Percentiles rank a stretch among this genome's conserved stretches.
Conservation (phyloP, 139 green algal species). For the Chlamydomonas incerta region DNA sequence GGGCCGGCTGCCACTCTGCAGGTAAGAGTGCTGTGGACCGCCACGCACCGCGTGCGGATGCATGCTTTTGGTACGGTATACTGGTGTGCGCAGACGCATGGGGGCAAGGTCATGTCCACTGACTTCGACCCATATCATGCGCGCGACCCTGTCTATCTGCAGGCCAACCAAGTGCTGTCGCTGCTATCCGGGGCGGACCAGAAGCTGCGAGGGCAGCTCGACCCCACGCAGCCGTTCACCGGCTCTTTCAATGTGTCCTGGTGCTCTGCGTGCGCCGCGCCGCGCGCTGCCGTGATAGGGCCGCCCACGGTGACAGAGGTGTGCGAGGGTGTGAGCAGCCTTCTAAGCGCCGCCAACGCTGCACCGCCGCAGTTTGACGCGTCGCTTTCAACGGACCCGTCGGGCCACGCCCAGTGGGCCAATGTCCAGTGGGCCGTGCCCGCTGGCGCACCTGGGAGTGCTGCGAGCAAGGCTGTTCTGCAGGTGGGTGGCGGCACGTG, state of each 20-base stretch:
- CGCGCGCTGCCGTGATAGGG: not conserved
- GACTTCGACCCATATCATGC: not conserved
- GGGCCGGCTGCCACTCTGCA: not conserved
- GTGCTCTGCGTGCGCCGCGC: not conserved
- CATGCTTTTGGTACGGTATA: too few relatives aligned
- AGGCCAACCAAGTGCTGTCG: not conserved
- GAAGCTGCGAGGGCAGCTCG: too few relatives aligned
- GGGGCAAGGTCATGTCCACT: too few relatives aligned
- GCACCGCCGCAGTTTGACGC: conserved; percentile 22
- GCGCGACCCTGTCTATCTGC: not conserved
- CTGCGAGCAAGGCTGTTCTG: not conserved
- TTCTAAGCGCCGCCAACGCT: not conserved
- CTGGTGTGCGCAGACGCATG: too few relatives aligned
- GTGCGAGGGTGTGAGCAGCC: not conserved
- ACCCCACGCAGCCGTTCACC: not conserved
- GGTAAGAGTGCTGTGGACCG: too few relatives aligned
- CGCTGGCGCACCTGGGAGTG: too few relatives aligned
- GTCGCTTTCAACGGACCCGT: conserved; percentile 2
- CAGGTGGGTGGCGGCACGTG: too few relatives aligned
- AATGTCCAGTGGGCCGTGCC: conserved; percentile 1
- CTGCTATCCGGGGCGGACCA: not conserved
- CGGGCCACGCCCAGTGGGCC: not conserved
- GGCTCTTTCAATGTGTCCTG: not conserved
- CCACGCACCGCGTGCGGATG: too few relatives aligned
- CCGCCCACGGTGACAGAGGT: not conserved